phyloP scores from a whole-genome alignment of 805 yeast genomes.

The Candida endomychidarum region DNA sequence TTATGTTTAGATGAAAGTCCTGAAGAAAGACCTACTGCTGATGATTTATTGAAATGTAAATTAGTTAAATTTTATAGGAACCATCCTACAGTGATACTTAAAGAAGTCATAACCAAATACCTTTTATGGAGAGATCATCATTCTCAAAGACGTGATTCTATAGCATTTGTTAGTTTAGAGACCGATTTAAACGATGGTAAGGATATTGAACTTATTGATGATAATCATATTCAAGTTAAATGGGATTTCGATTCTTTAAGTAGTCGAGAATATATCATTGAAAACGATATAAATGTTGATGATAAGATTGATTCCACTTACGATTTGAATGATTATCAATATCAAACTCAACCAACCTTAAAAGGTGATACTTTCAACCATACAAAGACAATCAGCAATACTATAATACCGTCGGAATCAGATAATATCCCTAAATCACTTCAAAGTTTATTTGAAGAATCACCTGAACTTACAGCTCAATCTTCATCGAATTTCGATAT shows the following conservation, averaged over 20 bases:
- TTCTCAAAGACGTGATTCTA: conserved; percentile 31
- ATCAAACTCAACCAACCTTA: conserved; percentile 30
- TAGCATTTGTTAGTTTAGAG: conserved; percentile 34
- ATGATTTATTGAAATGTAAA: conserved; percentile 72
- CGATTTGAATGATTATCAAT: conserved; percentile 16
- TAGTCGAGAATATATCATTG: conserved; percentile 69
- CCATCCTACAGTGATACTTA: conserved; percentile 57
- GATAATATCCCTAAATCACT: conserved; percentile 71
- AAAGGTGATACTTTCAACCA: conserved; percentile 9
- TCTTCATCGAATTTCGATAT: conserved; percentile 13
- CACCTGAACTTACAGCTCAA: conserved; percentile 18
- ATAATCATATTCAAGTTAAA: conserved; percentile 46
- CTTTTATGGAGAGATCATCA: conserved; percentile 70
- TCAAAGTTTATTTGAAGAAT: conserved; percentile 64
- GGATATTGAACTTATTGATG: conserved; percentile 12
- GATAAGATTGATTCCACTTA: conserved; percentile 23
- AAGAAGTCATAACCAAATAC: conserved; percentile 74
- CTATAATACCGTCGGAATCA: conserved; percentile 9
- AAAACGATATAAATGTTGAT: conserved; percentile 58
- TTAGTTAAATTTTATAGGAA: conserved; percentile 65
- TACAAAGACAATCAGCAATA: conserved; percentile 10
- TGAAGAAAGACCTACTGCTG: conserved; percentile 82
- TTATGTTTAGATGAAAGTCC: conserved; percentile 93
- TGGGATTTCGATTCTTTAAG: conserved; percentile 91
- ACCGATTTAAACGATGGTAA: conserved; percentile 19